Percentiles rank a stretch among this genome's conserved stretches.
Evolutionary conservation across 1,139 yeast species (phyloP).

Genomic region (Pichiaceae sp.): DNA sequence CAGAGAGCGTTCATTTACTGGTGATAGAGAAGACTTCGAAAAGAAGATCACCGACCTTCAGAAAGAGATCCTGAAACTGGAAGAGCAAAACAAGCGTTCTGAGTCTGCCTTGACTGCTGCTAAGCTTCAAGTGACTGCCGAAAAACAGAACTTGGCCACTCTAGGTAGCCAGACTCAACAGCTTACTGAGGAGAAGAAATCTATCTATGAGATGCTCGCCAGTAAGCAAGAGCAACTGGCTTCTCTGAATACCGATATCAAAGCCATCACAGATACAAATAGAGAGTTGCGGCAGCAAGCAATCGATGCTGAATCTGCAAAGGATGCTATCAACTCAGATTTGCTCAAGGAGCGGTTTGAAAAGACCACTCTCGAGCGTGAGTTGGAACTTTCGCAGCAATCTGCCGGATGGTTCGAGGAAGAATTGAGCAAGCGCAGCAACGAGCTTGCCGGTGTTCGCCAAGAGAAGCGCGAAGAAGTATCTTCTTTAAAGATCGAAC

Average conservation of each 20-base stretch:
- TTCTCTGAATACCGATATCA: slow-evolving; percentile 45
- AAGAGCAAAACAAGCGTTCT: background rate
- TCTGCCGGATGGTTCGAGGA: slow-evolving; percentile 39
- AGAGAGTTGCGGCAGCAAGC: slow-evolving; percentile 33
- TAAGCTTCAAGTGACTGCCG: background rate
- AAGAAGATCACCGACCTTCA: slow-evolving; percentile 16
- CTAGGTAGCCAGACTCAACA: slow-evolving; percentile 15
- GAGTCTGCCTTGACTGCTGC: background rate
- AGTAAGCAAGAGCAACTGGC: slow-evolving; percentile 39
- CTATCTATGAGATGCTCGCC: slow-evolving; percentile 32
- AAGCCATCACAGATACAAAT: slow-evolving; percentile 33
- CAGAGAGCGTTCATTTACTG: slow-evolving; percentile 26
- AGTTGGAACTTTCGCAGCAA: slow-evolving; percentile 34
- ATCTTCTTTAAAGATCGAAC: slow-evolving; percentile 27
- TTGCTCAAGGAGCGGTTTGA: slow-evolving; percentile 17
- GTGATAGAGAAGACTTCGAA: slow-evolving; percentile 19
- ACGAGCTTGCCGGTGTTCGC: slow-evolving; percentile 21
- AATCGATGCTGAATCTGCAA: slow-evolving; percentile 25
- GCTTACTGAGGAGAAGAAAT: slow-evolving; percentile 29
- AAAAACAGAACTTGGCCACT: background rate
- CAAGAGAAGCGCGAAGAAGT: slow-evolving; percentile 19
- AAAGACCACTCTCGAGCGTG: slow-evolving; percentile 32
- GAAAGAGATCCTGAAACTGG: slow-evolving; percentile 6
- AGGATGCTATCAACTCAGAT: slow-evolving; percentile 17
- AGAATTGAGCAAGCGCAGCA: slow-evolving; percentile 28